A percentile compares a stretch with the other conserved stretches of the same genome.
These are phyloP conservation scores for Cladobotryum mycophilum DNA, from an alignment of 2,329 filamentous ascomycete species.

Conservation along the genomic window DNA sequence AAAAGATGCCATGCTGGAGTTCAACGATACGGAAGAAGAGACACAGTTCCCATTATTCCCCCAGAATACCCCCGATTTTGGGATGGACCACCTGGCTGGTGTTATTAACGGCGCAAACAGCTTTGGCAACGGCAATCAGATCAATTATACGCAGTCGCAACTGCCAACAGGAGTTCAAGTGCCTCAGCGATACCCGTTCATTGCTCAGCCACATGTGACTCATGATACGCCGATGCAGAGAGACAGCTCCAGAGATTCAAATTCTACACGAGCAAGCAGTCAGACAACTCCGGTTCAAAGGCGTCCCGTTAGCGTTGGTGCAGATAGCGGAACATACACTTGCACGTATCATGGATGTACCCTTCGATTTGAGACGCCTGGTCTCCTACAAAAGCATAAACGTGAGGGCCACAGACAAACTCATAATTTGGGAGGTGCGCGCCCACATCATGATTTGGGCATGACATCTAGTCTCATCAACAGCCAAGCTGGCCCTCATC, in stretches of 20 bases:
- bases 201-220: conserved; percentile 31
- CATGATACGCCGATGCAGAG: conserved; percentile 29
- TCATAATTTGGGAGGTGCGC: conserved; percentile 34
- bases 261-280: conserved; percentile 34
- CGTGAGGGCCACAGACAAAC: conserved; percentile 81
- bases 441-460: conserved; percentile 25
- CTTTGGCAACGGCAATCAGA: conserved; percentile 11
- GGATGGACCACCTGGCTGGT: conserved; percentile 35
- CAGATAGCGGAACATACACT: conserved; percentile 85
- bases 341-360: conserved; percentile 93
- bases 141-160: conserved; percentile 27
- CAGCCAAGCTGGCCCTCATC: conserved; percentile 87
- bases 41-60: conserved; percentile 69
- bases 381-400: conserved; percentile 89
- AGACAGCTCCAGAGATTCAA: conserved; percentile 39
- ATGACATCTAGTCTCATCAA: conserved; percentile 58
- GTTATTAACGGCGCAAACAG: conserved; percentile 16
- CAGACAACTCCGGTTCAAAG: conserved; percentile 31
- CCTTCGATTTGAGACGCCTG: conserved; percentile 79
- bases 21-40: conserved; percentile 67
- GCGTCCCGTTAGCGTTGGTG: conserved; percentile 57
- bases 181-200: conserved; percentile 47
- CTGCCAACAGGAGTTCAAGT: conserved; percentile 35
- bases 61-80: conserved; percentile 44
- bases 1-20: conserved; percentile 85